phyloP scores from a whole-genome alignment of 768 basidiomycete genomes.

The Leccinum ochraceum region DNA sequence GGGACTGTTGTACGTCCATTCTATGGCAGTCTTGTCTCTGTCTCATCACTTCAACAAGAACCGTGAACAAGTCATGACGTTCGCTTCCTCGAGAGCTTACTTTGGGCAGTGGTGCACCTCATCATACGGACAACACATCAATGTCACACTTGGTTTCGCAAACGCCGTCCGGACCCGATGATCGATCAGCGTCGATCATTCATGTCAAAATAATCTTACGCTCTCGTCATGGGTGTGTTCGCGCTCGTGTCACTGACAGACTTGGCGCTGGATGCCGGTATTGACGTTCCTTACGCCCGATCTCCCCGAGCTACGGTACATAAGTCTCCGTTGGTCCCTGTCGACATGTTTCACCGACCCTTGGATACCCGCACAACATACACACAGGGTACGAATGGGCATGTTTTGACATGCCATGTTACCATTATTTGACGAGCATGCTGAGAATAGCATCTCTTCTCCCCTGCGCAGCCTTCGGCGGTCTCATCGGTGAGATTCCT shows the following conservation, averaged over 20 bases:
- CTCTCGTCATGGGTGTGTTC: neutral
- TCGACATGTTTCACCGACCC: neutral
- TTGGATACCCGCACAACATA: neutral
- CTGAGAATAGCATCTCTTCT: neutral
- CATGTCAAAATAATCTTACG: too few relatives aligned
- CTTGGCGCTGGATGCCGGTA: conserved; percentile 44
- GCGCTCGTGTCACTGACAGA: conserved; percentile 24
- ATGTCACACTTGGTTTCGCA: conserved; percentile 47
- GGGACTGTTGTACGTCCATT: conserved; percentile 50
- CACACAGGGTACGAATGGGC: conserved; percentile 44
- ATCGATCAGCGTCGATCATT: too few relatives aligned
- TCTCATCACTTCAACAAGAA: conserved; percentile 54
- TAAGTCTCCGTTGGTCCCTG: neutral
- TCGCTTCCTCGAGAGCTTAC: conserved; percentile 56
- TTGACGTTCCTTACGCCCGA: conserved; percentile 45
- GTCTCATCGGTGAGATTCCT: neutral
- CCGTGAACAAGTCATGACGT: conserved; percentile 52
- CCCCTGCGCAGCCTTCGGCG: neutral
- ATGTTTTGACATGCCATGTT: neutral
- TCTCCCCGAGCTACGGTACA: conserved; percentile 51
- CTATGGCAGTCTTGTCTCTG: conserved; percentile 40
- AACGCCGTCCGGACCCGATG: conserved; percentile 36
- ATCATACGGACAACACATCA: conserved; percentile 55
- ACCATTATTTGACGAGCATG: neutral
- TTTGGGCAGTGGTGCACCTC: conserved; percentile 58